Evolutionary conservation across 148 eudicot species (phyloP), one percentile per base, ranked within the genome.

Genomic region (Drosera capensis): DNA sequence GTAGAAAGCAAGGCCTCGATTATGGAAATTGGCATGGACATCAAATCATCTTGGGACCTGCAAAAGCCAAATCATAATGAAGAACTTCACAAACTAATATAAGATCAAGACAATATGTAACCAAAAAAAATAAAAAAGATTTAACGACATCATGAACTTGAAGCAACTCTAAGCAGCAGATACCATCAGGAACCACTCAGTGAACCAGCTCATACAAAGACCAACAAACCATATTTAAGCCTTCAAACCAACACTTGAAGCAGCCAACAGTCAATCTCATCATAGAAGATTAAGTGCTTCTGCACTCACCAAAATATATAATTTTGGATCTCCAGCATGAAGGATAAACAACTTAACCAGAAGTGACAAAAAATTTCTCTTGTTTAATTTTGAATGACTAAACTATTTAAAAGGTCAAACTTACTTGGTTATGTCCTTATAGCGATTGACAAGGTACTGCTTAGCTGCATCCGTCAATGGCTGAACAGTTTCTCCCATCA

Each of bases 401-500:
- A 5, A 4, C 6, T 11, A 34, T 34, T 9, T 3, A 34, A 34
- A 34, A 34, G 2, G n/a, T 2, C 9, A 14, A 12, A 26, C 77
- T 64, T 61, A 81, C 93, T 81, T 81, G 55, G 72, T 49, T 45
- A 81, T 66, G 53, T 81, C 93, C 49, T 62, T 74, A 58, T 77
- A 81, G 30, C 79, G 93, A 21, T 68, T 68, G 40, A 84, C 93
- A 51, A 81, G 93, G 59, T 54, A 81, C 42, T 77, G 71, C 61
- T 78, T 81, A 14, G 85, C 93, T 25, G 81, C 73, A 58, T 81
- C 93, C 14, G 93, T 81, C 66, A 81, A 70, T 31, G 93, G 82
- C 52, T 74, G 85, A 64, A 81, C 93, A 31, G 93, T 85, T 48
- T 81, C 93, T 22, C 74, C 93, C 82, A 81, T 81, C 49, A 81